Conservation (phyloP, 768 basidiomycete genomes). For the Termitomyces sp. region DNA sequence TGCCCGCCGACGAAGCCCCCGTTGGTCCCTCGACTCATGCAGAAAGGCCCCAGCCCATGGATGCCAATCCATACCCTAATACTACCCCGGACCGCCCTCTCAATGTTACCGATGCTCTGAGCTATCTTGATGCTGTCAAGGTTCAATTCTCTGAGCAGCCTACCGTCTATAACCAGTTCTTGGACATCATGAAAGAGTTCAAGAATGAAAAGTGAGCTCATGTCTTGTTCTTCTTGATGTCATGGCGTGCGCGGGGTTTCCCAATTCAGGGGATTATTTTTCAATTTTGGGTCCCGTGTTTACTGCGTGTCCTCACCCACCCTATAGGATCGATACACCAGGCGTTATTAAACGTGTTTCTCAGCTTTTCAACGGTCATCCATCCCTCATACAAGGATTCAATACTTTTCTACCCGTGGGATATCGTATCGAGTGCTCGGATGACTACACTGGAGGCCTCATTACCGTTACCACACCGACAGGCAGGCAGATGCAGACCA, state of each 20-base stretch:
- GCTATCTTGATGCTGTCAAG: slow-evolving; percentile 92
- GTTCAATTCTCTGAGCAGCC: slow-evolving; percentile 85
- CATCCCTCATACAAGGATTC: slow-evolving; percentile 91
- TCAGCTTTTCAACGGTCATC: slow-evolving; percentile 86
- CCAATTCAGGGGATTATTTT: not conserved
- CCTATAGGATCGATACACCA: slow-evolving; percentile 86
- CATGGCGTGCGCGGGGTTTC: not conserved
- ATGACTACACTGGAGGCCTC: slow-evolving; percentile 54
- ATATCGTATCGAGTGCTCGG: slow-evolving; percentile 85
- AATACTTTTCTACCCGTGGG: slow-evolving; percentile 95
- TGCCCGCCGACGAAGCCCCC: slow-evolving; percentile 11
- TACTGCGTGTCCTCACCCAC: slow-evolving; percentile 1
- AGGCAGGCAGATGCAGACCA: slow-evolving; percentile 56
- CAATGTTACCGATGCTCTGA: slow-evolving; percentile 90
- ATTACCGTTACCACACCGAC: slow-evolving; percentile 78
- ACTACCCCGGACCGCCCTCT: slow-evolving; percentile 52
- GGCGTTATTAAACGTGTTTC: slow-evolving; percentile 96
- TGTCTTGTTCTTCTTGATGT: not conserved
- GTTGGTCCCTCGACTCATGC: slow-evolving; percentile 5
- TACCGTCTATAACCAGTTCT: slow-evolving; percentile 91
- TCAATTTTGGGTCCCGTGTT: not conserved
- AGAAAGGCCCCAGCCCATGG: slow-evolving; percentile 14
- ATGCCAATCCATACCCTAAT: slow-evolving; percentile 24
- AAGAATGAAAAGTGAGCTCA: slow-evolving; percentile 82
- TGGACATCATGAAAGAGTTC: slow-evolving; percentile 99